Percentiles rank a stretch among this genome's conserved stretches.
Evolutionary conservation across 768 basidiomycete species (phyloP).

Genomic region (Candolleomyces eurysporus): DNA sequence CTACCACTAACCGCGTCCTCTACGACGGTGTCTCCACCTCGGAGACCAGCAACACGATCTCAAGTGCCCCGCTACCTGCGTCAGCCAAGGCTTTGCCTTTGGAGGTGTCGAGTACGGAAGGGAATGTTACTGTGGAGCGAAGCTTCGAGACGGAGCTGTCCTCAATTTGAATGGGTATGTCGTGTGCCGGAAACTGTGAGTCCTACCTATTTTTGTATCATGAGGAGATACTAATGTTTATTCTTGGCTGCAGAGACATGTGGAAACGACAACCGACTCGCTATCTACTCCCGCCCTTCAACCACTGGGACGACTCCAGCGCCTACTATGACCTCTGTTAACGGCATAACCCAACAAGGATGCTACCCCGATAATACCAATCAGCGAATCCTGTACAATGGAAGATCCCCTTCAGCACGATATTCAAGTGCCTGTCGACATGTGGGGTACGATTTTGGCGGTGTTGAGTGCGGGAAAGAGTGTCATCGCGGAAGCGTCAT

Average conservation of each 20-base stretch:
- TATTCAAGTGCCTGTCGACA: slow-evolving; percentile 21
- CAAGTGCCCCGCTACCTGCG: slow-evolving; percentile 26
- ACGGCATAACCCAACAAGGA: slow-evolving; percentile 27
- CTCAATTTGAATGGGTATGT: too few species aligned
- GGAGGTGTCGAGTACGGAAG: slow-evolving; percentile 31
- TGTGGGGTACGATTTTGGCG: slow-evolving; percentile 29
- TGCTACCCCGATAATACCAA: slow-evolving; percentile 23
- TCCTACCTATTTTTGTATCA: too few species aligned
- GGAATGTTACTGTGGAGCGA: too few species aligned
- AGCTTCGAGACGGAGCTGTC: too few species aligned
- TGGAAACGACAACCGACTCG: too few species aligned
- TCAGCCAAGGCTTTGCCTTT: slow-evolving; percentile 22
- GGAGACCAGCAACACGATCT: slow-evolving; percentile 22
- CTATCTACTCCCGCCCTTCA: slow-evolving; percentile 6
- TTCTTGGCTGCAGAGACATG: too few species aligned
- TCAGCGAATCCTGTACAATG: background rate
- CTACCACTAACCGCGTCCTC: background rate
- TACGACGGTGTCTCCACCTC: slow-evolving; percentile 1
- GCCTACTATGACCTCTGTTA: slow-evolving; percentile 9
- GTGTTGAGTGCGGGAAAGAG: slow-evolving; percentile 29
- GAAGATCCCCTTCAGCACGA: background rate
- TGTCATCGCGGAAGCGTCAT: slow-evolving; percentile 29
- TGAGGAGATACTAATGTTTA: too few species aligned
- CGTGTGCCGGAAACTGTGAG: too few species aligned
- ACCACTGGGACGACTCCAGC: background rate